phyloP scores from a whole-genome alignment of 192 early-diverging fungal genomes.

The Entomortierella lignicola region DNA sequence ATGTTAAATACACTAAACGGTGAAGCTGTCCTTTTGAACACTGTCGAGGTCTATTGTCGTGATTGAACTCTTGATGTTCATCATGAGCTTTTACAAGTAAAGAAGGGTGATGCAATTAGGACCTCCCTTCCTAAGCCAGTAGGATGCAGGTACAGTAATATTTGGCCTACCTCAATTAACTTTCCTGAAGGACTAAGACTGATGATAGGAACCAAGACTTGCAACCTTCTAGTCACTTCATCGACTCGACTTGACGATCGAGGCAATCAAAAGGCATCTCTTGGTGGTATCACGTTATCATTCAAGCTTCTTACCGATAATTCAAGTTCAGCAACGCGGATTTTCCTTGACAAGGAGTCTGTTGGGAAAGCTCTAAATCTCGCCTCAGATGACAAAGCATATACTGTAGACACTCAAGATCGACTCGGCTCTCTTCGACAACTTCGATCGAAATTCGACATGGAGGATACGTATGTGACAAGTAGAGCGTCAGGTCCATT shows the following conservation, averaged over 20 bases:
- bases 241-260: constrained; percentile 36
- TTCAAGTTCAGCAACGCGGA: constrained; percentile 14
- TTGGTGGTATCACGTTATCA: constrained; percentile 22
- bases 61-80: constrained; percentile 40
- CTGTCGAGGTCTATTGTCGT: constrained; percentile 39
- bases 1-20: constrained; percentile 27
- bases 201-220: constrained; percentile 13
- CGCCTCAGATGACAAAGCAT: constrained; percentile 2
- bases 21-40: constrained; percentile 41
- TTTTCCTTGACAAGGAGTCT: constrained; percentile 31
- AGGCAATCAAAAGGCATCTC: constrained; percentile 4
- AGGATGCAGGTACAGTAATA: constrained; percentile 29
- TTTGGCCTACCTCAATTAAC: constrained; percentile 31
- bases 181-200: constrained; percentile 11
- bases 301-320: constrained; percentile 8
- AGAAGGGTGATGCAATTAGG: constrained; percentile 16
- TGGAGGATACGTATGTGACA: constrained; percentile 14
- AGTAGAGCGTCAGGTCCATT: constrained; percentile 38
- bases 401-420: not conserved
- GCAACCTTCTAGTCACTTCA: constrained; percentile 33
- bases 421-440: constrained; percentile 28
- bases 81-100: constrained; percentile 24
- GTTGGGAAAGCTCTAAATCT: not conserved
- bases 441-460: constrained; percentile 31
- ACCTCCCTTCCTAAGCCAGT: constrained; percentile 27